Conservation (phyloP, 208 protist genomes). For the Lotmaria passim region DNA sequence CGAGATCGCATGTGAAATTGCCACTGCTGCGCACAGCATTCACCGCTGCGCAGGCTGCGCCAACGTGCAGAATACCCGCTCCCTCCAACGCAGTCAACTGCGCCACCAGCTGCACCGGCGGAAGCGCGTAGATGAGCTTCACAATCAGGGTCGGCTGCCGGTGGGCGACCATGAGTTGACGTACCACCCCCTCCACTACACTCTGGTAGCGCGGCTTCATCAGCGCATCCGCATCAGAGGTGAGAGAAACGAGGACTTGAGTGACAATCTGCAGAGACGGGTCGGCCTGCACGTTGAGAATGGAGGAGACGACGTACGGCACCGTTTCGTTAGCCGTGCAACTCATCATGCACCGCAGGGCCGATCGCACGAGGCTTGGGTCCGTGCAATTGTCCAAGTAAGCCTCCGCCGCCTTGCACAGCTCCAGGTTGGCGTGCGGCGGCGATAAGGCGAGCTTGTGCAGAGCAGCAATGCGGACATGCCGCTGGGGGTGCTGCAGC, state of each 20-base stretch:
- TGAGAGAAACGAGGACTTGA: constrained; percentile 1
- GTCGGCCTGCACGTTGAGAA: constrained; percentile 9
- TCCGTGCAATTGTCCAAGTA: constrained; percentile 12
- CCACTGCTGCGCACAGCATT: background rate
- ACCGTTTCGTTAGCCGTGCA: constrained; percentile 21
- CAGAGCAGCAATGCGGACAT: constrained; percentile 15
- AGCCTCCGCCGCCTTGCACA: constrained; percentile 10
- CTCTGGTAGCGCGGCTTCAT: background rate
- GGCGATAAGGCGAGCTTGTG: constrained; percentile 16
- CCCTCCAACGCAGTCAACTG: constrained; percentile 11
- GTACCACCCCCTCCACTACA: background rate
- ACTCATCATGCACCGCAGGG: constrained; percentile 21
- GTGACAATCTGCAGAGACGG: constrained; percentile 9
- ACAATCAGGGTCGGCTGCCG: constrained; percentile 22
- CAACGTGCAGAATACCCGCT: constrained; percentile 20
- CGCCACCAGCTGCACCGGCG: constrained; percentile 3
- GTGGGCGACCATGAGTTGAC: constrained; percentile 6
- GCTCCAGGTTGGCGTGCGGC: constrained; percentile 18
- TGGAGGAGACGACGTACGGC: constrained; percentile 9
- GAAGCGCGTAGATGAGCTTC: constrained; percentile 1
- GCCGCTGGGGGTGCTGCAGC: constrained; percentile 16
- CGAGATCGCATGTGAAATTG: background rate
- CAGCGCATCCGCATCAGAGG: background rate
- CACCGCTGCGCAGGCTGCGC: constrained; percentile 11
- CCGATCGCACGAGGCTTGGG: background rate